A percentile compares a stretch with the other conserved stretches of the same genome.
phyloP scores from a whole-genome alignment of 768 basidiomycete species.

The Gloeophyllum trabeum region DNA sequence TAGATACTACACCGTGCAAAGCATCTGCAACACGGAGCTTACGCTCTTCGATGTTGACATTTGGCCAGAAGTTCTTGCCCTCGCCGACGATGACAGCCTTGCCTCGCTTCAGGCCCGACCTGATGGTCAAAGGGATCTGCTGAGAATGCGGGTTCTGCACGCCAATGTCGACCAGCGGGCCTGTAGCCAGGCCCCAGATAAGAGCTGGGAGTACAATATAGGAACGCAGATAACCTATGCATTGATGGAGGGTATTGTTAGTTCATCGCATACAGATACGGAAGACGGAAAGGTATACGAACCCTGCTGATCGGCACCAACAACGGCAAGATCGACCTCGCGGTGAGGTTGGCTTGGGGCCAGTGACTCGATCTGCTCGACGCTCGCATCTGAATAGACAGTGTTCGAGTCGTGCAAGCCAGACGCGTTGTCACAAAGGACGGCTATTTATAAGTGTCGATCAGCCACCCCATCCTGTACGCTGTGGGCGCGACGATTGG shows the following conservation, averaged over 20 bases:
- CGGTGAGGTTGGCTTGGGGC: slow-evolving; percentile 35
- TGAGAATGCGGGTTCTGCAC: slow-evolving; percentile 41
- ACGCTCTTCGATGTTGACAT: slow-evolving; percentile 48
- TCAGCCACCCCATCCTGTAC: no score
- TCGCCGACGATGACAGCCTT: slow-evolving; percentile 43
- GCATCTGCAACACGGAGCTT: slow-evolving; percentile 6
- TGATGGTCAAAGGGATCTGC: slow-evolving; percentile 39
- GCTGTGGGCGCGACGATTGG: no score
- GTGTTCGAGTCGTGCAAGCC: slow-evolving; percentile 26
- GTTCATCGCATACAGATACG: no score
- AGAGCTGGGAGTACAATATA: slow-evolving; percentile 46
- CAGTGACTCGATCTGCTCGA: slow-evolving; percentile 30
- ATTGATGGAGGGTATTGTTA: neutral
- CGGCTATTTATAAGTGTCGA: no score
- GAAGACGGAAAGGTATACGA: slow-evolving; percentile 1
- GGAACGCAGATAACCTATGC: slow-evolving; percentile 33
- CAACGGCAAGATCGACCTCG: slow-evolving; percentile 33
- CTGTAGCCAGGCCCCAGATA: slow-evolving; percentile 45
- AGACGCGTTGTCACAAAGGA: slow-evolving; percentile 28
- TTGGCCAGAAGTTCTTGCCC: slow-evolving; percentile 49
- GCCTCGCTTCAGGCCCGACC: slow-evolving; percentile 30
- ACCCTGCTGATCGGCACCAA: slow-evolving; percentile 39
- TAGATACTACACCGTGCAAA: no score
- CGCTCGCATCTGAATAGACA: slow-evolving; percentile 39
- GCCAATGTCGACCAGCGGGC: slow-evolving; percentile 34